phyloP scores from a whole-genome alignment of 306 rosid species.

The Cucumis hystrix region DNA sequence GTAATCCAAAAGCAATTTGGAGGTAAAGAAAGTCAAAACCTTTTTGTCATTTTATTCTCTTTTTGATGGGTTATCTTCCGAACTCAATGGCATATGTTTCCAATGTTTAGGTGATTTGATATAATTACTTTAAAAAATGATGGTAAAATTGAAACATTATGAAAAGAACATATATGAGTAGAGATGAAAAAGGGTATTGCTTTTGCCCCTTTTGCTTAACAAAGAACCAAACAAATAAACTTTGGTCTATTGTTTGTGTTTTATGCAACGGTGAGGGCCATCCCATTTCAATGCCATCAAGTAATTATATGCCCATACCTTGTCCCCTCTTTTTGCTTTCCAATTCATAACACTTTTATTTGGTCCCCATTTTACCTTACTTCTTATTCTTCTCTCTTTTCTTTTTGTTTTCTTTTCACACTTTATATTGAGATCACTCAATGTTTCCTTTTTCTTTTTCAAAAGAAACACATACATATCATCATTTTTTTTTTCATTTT shows the following conservation, averaged over 20 bases:
- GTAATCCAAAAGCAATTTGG: background rate
- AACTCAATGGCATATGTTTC: background rate
- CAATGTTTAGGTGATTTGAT: background rate
- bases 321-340: background rate
- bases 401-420: background rate
- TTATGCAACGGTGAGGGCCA: constrained; percentile 1
- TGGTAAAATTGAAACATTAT: background rate
- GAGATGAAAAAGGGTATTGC: background rate
- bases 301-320: background rate
- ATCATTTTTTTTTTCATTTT: background rate
- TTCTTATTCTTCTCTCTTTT: background rate
- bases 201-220: background rate
- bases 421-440: background rate
- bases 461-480: background rate
- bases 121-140: background rate
- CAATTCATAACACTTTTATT: background rate
- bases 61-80: background rate
- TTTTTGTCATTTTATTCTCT: background rate
- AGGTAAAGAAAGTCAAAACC: background rate
- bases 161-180: background rate
- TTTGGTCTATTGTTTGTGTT: background rate
- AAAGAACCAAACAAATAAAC: background rate
- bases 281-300: background rate
- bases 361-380: background rate
- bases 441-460: background rate